phyloP scores from a whole-genome alignment of 345 rosid species.

The Eucalyptus coolabah region DNA sequence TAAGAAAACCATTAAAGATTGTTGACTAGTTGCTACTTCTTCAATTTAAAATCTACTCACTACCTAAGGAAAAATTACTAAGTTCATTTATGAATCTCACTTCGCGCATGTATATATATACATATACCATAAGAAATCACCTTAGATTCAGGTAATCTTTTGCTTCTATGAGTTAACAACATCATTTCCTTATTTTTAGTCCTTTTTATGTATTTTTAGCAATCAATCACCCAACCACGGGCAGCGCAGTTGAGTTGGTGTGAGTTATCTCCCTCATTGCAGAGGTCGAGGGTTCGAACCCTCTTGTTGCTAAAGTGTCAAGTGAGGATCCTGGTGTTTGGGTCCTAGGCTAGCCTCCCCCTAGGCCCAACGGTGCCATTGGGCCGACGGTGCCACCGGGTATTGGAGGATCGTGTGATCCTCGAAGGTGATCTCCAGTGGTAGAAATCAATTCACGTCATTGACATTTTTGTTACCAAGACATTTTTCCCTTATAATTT shows the following conservation, averaged over 20 bases:
- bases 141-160: not conserved
- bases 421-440: rapidly evolving
- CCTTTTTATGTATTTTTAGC: not conserved
- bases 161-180: not conserved
- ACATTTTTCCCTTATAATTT: not conserved
- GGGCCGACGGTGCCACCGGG: no score
- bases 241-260: rapidly evolving
- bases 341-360: no score
- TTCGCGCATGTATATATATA: not conserved
- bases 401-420: no score
- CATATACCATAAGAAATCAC: not conserved
- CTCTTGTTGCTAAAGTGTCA: no score
- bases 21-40: not conserved
- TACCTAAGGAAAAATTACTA: not conserved
- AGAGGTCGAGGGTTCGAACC: rapidly evolving
- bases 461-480: not conserved
- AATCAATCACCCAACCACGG: no score
- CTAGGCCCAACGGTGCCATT: no score
- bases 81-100: not conserved
- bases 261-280: no score
- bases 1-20: not conserved
- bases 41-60: not conserved
- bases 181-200: not conserved
- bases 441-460: not conserved
- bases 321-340: no score